Conservation (phyloP, 2,329 filamentous ascomycete species). For the Thielaviopsis populi region DNA sequence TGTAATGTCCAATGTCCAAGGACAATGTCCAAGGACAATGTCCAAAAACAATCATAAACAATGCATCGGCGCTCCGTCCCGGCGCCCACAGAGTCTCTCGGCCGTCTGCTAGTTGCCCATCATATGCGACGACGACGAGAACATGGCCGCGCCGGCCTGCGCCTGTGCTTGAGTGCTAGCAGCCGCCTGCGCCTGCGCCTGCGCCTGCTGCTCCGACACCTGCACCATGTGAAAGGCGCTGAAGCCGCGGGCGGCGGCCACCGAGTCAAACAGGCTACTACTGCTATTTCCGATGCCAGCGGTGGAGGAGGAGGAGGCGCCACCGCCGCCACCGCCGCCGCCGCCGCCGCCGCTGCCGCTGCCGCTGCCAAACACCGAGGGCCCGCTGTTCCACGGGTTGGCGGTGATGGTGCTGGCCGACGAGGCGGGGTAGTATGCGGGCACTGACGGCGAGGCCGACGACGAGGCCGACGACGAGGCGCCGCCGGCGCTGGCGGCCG, state of each 20-base stretch:
- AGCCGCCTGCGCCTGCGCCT: background rate
- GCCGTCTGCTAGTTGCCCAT: slow-evolving; percentile 22
- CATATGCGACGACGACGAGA: slow-evolving; percentile 25
- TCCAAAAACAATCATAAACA: background rate
- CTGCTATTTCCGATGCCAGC: no score
- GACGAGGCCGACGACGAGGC: slow-evolving; percentile 1
- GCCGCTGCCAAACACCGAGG: background rate
- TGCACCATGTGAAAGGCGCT: background rate
- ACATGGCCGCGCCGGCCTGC: background rate
- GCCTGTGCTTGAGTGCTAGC: background rate
- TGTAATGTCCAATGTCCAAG: no score
- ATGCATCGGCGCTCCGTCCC: no score
- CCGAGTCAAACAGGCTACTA: slow-evolving; percentile 5
- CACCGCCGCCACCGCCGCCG: no score
- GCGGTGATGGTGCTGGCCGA: slow-evolving; percentile 8
- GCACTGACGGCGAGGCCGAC: slow-evolving; percentile 2
- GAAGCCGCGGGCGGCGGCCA: background rate
- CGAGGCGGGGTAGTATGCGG: slow-evolving; percentile 13
- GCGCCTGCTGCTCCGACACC: background rate
- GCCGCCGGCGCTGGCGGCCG: background rate
- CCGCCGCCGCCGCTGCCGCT: no score
- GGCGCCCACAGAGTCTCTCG: no score
- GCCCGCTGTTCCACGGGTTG: slow-evolving; percentile 15
- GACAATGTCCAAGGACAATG: no score
- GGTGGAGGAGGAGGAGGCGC: no score